phyloP scores from a whole-genome alignment of 345 rosid species.

The Lenwebbia sp. region DNA sequence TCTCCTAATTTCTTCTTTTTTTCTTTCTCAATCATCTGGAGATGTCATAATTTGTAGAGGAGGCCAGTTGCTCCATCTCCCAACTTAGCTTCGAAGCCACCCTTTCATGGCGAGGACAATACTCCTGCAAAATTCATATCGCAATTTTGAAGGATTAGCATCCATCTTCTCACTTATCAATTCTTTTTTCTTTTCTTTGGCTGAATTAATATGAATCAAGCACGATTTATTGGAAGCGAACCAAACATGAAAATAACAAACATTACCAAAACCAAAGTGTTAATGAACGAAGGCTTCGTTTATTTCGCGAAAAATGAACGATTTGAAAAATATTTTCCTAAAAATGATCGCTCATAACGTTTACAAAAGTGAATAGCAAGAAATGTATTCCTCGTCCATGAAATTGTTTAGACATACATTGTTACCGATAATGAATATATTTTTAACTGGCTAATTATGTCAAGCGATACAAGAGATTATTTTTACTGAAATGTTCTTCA shows the following conservation, averaged over 20 bases:
- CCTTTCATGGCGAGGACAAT: conserved; percentile 59
- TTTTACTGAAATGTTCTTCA: too few relatives aligned
- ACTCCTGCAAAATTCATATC: conserved; percentile 31
- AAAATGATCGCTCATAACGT: too few relatives aligned
- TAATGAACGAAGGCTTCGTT: too few relatives aligned
- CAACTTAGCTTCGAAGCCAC: conserved; percentile 70
- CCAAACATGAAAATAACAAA: background rate
- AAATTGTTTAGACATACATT: too few relatives aligned
- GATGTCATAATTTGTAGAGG: conserved; percentile 6
- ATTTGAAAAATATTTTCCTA: too few relatives aligned
- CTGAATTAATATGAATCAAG: background rate
- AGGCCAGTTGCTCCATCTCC: conserved; percentile 52
- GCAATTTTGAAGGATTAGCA: background rate
- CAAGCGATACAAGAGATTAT: too few relatives aligned
- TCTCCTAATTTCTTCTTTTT: conserved; percentile 9
- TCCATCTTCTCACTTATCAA: background rate
- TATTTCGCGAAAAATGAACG: too few relatives aligned
- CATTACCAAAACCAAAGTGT: background rate
- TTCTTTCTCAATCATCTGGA: conserved; percentile 40
- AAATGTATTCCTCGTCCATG: too few relatives aligned
- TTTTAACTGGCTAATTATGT: too few relatives aligned
- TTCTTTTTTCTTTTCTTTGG: background rate
- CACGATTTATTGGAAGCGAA: background rate
- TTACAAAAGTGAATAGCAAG: too few relatives aligned
- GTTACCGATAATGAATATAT: too few relatives aligned